These are phyloP conservation scores for Xylogone sp. DNA, from an alignment of 2,329 filamentous ascomycete species.

Conservation along the genomic window DNA sequence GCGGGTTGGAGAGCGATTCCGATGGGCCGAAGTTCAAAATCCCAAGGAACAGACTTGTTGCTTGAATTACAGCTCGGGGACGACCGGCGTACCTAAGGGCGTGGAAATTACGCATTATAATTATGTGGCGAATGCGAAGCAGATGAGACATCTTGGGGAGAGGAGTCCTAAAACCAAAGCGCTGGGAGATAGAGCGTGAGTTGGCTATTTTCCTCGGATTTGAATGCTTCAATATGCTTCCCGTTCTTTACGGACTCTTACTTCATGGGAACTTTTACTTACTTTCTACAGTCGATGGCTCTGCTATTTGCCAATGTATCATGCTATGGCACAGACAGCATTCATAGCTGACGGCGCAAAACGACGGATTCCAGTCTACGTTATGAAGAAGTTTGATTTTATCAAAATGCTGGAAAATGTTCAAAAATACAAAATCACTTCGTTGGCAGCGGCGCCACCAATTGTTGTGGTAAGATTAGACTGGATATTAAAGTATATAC, in stretches of 20 bases:
- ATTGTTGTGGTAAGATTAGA: constrained; percentile 56
- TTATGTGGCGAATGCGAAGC: constrained; percentile 67
- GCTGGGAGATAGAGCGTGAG: not conserved
- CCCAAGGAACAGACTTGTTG: constrained; percentile 20
- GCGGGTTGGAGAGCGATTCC: constrained; percentile 51
- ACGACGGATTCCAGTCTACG: constrained; percentile 62
- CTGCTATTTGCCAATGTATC: constrained; percentile 52
- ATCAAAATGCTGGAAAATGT: constrained; percentile 65
- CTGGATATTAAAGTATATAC: too few relatives aligned
- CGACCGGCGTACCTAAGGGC: constrained; percentile 79
- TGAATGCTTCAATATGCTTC: too few relatives aligned
- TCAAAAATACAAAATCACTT: constrained; percentile 64
- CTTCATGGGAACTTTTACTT: not conserved
- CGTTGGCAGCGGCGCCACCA: constrained; percentile 66
- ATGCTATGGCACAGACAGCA: constrained; percentile 69
- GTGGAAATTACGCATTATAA: constrained; percentile 77
- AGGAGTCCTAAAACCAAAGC: constrained; percentile 10
- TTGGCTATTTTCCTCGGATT: too few relatives aligned
- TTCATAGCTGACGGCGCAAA: constrained; percentile 59
- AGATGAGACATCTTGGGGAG: constrained; percentile 32
- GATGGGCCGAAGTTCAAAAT: constrained; percentile 48
- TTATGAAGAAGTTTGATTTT: constrained; percentile 79
- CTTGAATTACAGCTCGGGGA: constrained; percentile 72
- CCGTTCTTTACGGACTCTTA: too few relatives aligned
- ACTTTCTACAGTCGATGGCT: constrained; percentile 15